Evolutionary conservation across 495 filamentous ascomycete species (phyloP), one percentile per base, ranked within the genome.

Genomic region (Hypoxylon rickii): DNA sequence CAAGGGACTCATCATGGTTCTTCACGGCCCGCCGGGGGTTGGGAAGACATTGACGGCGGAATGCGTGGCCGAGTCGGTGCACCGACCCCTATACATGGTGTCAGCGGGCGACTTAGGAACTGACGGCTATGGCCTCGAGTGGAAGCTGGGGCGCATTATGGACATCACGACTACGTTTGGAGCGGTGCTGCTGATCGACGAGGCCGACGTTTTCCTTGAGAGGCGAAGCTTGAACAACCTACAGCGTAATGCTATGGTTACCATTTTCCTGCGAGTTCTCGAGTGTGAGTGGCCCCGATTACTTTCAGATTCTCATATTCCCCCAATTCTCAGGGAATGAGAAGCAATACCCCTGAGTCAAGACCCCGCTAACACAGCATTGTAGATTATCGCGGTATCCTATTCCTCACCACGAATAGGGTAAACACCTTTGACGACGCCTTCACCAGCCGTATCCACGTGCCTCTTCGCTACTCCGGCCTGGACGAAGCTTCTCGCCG

Each of bases 381-480:
- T 21, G 3, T 7, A 59, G 48, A 59, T 40, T 59, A 83, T 79
- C 88, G 90, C 66, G 89, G 89, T 2, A 92, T 93, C 55, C 71
- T 93, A 10, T 93, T 93, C 78, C 72, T 93, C 11, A 94, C 90
- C 2, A 94, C 89, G 12, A 94, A 94, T 66, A 84, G 89, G 7
- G 89, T 92, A 7, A 83, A 17, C 17, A 74, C 70, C 5, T 71
- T 92, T 50, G 72, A 76, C 31, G 73, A 76, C 49, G 76, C 74
- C 13, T 79, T 81, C 61, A 73, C 74, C 39, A 77, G 73, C 1
- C 71, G 80, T 48, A 76, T 80, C 41, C 71, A 79, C 54, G 57
- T 79, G 15, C 64, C 71, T 7, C 63, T 80, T 20, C 55, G 64
- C 18, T 75, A 75, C 57, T 58, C 71, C 0, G 62, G 73, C 18